A percentile compares a stretch with the other conserved stretches of the same genome.
Evolutionary conservation across 2,329 filamentous ascomycete species (phyloP).

Genomic region (Penicillium nordicum): DNA sequence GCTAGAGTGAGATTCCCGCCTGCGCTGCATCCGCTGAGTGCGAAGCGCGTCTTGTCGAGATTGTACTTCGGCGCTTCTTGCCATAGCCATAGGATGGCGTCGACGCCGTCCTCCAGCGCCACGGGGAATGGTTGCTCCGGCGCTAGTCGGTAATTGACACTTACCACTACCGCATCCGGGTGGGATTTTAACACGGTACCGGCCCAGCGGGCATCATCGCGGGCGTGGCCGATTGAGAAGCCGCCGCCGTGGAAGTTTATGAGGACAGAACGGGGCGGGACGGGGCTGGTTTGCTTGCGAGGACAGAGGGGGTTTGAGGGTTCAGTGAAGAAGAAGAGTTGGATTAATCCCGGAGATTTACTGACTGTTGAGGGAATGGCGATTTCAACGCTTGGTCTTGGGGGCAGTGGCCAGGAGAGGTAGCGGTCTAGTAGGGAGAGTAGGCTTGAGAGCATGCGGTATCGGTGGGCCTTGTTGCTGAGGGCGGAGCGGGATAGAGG

Average conservation of each 20-base stretch:
- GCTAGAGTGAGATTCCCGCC: constrained; percentile 20
- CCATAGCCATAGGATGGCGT: constrained; percentile 24
- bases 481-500: constrained; percentile 2
- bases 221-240: constrained; percentile 19
- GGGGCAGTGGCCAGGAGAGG: constrained; percentile 16
- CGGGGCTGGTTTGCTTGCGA: background rate
- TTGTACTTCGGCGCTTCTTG: constrained; percentile 14
- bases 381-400: constrained; percentile 6
- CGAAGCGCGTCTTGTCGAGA: constrained; percentile 17
- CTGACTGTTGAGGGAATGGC: constrained; percentile 18
- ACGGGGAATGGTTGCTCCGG: constrained; percentile 26
- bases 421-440: constrained; percentile 19
- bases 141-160: constrained; percentile 24
- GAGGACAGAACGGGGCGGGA: constrained; percentile 11
- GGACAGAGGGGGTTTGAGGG: background rate
- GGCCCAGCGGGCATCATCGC: constrained; percentile 19
- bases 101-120: constrained; percentile 23
- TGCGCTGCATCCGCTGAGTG: constrained; percentile 15
- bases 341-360: constrained; percentile 11
- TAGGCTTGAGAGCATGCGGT: constrained; percentile 11
- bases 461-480: constrained; percentile 11
- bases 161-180: constrained; percentile 19
- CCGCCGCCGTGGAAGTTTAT: constrained; percentile 23
- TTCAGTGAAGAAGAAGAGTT: constrained; percentile 17
- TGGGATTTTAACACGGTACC: constrained; percentile 6